These are phyloP conservation scores for Cystoderma amianthinum DNA, from an alignment of 768 basidiomycete species.

Conservation along the genomic window DNA sequence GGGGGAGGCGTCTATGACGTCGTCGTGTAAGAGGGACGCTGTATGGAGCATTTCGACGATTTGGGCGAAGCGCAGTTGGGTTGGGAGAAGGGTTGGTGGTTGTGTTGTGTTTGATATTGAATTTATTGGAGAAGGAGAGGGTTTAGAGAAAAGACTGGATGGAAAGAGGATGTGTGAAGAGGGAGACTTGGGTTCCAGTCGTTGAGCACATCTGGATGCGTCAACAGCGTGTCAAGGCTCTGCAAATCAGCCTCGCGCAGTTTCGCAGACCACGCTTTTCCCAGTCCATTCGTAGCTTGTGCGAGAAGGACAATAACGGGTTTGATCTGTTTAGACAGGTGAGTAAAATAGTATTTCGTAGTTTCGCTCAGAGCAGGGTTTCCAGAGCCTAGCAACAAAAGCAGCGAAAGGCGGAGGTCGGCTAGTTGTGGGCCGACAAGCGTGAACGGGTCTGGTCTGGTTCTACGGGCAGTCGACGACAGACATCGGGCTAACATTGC, in stretches of 20 bases:
- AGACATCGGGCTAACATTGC: too few species aligned
- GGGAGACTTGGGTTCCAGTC: conserved; percentile 85
- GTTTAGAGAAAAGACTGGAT: conserved; percentile 30
- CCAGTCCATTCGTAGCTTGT: conserved; percentile 87
- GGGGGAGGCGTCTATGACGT: conserved; percentile 83
- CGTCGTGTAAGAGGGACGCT: conserved; percentile 92
- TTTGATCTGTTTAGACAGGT: conserved; percentile 85
- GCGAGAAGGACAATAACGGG: conserved; percentile 83
- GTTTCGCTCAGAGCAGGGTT: conserved; percentile 80
- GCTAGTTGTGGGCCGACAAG: conserved; percentile 64
- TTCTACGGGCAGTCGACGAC: too few species aligned
- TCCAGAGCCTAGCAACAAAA: conserved; percentile 73
- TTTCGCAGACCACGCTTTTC: conserved; percentile 51
- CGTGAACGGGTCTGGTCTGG: conserved; percentile 55
- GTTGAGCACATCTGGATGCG: conserved; percentile 70
- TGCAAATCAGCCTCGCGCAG: conserved; percentile 45
- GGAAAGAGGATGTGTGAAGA: conserved; percentile 50
- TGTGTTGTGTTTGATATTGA: background rate
- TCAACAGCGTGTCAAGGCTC: conserved; percentile 68
- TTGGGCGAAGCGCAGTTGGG: conserved; percentile 85
- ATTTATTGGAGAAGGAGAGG: conserved; percentile 10
- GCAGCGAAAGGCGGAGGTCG: conserved; percentile 59
- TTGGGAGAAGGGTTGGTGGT: conserved; percentile 51
- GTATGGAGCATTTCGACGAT: conserved; percentile 97
- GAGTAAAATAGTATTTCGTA: conserved; percentile 88